phyloP scores from a whole-genome alignment of 345 rosid species.

The Boechera stricta region DNA sequence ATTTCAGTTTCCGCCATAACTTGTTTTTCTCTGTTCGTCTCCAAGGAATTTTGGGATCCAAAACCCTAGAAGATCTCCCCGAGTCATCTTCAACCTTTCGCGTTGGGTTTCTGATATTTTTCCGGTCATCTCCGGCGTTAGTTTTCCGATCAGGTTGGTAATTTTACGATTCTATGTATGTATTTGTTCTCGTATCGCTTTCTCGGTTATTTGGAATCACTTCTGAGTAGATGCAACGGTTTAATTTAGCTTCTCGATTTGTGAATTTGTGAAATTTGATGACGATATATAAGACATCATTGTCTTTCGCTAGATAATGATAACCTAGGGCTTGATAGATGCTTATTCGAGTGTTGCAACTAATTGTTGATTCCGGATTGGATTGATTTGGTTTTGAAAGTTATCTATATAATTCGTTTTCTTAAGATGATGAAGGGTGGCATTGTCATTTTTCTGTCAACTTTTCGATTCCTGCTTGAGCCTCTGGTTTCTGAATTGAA shows the following conservation, averaged over 20 bases:
- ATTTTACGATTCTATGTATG: background rate
- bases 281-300: background rate
- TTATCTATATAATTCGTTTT: background rate
- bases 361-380: background rate
- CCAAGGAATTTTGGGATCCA: background rate
- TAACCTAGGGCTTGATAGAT: background rate
- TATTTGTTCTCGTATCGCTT: background rate
- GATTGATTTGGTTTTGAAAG: constrained; percentile 15
- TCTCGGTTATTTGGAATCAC: background rate
- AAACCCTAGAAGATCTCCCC: constrained; percentile 27
- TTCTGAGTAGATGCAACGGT: background rate
- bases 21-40: background rate
- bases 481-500: background rate
- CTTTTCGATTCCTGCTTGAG: background rate
- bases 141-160: constrained; percentile 4
- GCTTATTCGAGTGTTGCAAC: background rate
- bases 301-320: no score
- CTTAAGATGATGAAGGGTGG: background rate
- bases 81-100: background rate
- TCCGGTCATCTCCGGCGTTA: constrained; percentile 9
- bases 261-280: constrained; percentile 7
- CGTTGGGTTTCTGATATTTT: constrained; percentile 4
- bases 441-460: constrained; percentile 13
- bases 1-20: constrained; percentile 10
- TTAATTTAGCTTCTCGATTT: constrained; percentile 5